Percentiles rank a stretch among this genome's conserved stretches.
Evolutionary conservation across 768 basidiomycete genomes (phyloP).

Genomic region (Leccinum disarticulatum): DNA sequence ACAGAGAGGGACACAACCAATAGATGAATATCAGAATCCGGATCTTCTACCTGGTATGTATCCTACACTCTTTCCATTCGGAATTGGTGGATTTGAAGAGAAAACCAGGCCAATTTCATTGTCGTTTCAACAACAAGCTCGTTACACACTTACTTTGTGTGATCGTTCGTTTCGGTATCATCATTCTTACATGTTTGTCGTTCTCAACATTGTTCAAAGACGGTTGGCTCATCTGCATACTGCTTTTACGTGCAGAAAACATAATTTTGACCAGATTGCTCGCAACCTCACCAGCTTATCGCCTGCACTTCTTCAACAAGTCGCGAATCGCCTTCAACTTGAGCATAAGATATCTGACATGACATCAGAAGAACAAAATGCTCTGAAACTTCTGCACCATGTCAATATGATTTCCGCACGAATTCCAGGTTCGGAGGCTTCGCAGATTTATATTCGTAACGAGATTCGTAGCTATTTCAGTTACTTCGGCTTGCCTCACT

Average conservation of each 20-base stretch:
- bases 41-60: conserved; percentile 30
- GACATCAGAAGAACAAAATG: no score
- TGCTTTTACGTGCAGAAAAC: background rate
- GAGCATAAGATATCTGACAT: no score
- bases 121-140: background rate
- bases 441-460: no score
- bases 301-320: no score
- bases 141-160: background rate
- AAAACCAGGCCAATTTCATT: background rate
- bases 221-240: background rate
- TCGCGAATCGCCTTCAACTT: no score
- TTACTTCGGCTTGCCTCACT: no score
- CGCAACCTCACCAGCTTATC: no score
- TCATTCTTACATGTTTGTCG: background rate
- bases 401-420: no score
- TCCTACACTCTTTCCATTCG: conserved; percentile 28
- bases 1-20: conserved; percentile 15
- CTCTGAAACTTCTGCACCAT: no score
- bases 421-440: no score
- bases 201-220: background rate
- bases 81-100: conserved; percentile 34
- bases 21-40: conserved; percentile 35
- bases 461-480: no score
- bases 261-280: background rate
- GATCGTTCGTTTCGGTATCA: background rate